A percentile compares a stretch with the other conserved stretches of the same genome.
These are phyloP conservation scores for Fusarium sp. DNA, from an alignment of 2,329 filamentous ascomycete genomes.

Conservation along the genomic window DNA sequence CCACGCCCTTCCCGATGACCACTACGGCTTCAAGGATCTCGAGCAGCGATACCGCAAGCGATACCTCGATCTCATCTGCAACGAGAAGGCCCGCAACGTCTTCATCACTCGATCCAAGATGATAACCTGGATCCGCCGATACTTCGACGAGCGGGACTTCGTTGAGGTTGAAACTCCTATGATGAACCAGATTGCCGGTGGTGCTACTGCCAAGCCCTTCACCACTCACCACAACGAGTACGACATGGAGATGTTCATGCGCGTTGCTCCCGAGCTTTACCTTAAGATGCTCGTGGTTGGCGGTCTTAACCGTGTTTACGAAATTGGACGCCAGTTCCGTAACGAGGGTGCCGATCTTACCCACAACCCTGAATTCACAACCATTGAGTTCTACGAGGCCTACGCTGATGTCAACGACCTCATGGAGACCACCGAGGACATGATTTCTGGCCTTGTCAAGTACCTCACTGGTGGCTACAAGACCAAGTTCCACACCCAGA, in stretches of 20 bases:
- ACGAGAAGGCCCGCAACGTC: slow-evolving; percentile 85
- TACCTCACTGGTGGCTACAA: slow-evolving; percentile 86
- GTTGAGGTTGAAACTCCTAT: slow-evolving; percentile 97
- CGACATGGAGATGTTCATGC: slow-evolving; percentile 94
- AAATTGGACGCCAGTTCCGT: slow-evolving; percentile 94
- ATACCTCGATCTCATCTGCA: slow-evolving; percentile 97
- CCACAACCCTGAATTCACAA: slow-evolving; percentile 98
- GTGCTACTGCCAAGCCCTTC: slow-evolving; percentile 94
- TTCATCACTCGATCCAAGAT: slow-evolving; percentile 90
- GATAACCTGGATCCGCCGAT: slow-evolving; percentile 87
- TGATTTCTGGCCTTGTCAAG: slow-evolving; percentile 91
- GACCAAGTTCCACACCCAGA: slow-evolving; percentile 88
- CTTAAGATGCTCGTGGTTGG: slow-evolving; percentile 97
- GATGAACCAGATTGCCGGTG: slow-evolving; percentile 95
- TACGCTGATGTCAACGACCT: slow-evolving; percentile 93
- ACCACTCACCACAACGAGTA: slow-evolving; percentile 96
- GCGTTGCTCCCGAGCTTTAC: slow-evolving; percentile 94
- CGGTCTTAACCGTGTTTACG: slow-evolving; percentile 93
- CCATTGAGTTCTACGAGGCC: slow-evolving; percentile 96
- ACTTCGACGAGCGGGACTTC: slow-evolving; percentile 90
- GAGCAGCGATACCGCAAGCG: slow-evolving; percentile 94
- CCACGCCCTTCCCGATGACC: slow-evolving; percentile 80
- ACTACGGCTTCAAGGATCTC: slow-evolving; percentile 95
- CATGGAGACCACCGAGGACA: slow-evolving; percentile 85
- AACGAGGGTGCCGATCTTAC: slow-evolving; percentile 83